Evolutionary conservation across 2,329 filamentous ascomycete genomes (phyloP).

Genomic region (Colletotrichum tofieldiae): DNA sequence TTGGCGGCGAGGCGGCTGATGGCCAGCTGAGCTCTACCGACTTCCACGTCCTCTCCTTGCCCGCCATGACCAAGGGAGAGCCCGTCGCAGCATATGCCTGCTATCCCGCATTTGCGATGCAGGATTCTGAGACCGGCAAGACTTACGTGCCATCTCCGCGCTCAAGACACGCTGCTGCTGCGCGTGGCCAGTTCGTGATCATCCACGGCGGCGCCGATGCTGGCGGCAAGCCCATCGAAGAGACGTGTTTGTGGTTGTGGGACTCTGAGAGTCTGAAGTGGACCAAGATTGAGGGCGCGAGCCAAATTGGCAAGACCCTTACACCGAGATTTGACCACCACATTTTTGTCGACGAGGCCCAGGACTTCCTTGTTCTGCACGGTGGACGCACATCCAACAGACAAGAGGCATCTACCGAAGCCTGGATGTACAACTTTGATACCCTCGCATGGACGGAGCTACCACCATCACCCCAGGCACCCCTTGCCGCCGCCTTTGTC

Average conservation of each 20-base stretch:
- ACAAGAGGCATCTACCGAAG: constrained; percentile 61
- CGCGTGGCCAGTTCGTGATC: constrained; percentile 51
- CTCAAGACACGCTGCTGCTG: constrained; percentile 55
- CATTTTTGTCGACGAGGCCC: constrained; percentile 57
- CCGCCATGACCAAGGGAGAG: constrained; percentile 55
- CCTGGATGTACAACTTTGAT: constrained; percentile 66
- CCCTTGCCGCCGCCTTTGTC: constrained; percentile 60
- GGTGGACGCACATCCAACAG: constrained; percentile 57
- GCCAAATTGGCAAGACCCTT: constrained; percentile 51
- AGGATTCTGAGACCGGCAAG: constrained; percentile 48
- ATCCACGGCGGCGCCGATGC: constrained; percentile 56
- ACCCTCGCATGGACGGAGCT: constrained; percentile 65
- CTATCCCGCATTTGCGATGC: constrained; percentile 51
- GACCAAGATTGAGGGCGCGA: constrained; percentile 50
- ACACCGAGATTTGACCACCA: constrained; percentile 51
- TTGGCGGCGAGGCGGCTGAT: constrained; percentile 62
- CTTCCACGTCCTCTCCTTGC: constrained; percentile 67
- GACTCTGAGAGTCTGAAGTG: constrained; percentile 55
- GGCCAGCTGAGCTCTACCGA: constrained; percentile 63
- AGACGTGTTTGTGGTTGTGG: constrained; percentile 57
- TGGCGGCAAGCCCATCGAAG: constrained; percentile 49
- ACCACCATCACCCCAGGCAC: constrained; percentile 58
- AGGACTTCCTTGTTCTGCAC: constrained; percentile 67
- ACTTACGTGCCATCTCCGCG: constrained; percentile 52
- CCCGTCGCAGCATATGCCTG: constrained; percentile 48